phyloP scores from a whole-genome alignment of 495 filamentous ascomycete species.

The Penicillium alfredii region DNA sequence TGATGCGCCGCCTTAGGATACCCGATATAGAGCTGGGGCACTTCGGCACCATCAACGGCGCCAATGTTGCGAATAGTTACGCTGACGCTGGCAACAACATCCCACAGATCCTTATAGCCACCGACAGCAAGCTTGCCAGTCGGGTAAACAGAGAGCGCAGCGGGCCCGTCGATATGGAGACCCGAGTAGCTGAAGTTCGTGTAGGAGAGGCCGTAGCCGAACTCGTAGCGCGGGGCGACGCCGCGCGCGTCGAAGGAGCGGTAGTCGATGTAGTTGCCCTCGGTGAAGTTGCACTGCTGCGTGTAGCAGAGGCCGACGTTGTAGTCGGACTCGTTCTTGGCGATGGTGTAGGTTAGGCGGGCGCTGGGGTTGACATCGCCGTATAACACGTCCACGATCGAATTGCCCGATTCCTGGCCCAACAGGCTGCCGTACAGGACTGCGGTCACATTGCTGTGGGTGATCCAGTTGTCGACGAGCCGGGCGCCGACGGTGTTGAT shows the following conservation, averaged over 20 bases:
- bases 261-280: conserved; percentile 52
- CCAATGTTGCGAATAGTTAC: conserved; percentile 55
- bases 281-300: conserved; percentile 41
- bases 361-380: conserved; percentile 46
- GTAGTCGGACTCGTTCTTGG: conserved; percentile 61
- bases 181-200: conserved; percentile 50
- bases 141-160: background rate
- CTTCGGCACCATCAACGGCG: conserved; percentile 40
- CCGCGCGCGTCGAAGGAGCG: conserved; percentile 52
- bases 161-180: conserved; percentile 23
- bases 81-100: conserved; percentile 42
- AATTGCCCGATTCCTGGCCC: conserved; percentile 75
- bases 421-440: conserved; percentile 72
- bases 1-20: conserved; percentile 32
- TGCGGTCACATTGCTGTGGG: conserved; percentile 59
- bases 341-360: conserved; percentile 72
- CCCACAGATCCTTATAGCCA: conserved; percentile 51
- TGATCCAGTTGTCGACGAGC: conserved; percentile 38
- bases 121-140: conserved; percentile 30
- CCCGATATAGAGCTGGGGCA: conserved; percentile 59
- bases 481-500: conserved; percentile 30
- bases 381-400: conserved; percentile 68
- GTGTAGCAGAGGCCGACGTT: conserved; percentile 10
- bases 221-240: conserved; percentile 57
- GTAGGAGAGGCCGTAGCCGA: conserved; percentile 63